Base-by-base conservation (phyloP, 768 basidiomycete species). In the Postia placenta region DNA sequence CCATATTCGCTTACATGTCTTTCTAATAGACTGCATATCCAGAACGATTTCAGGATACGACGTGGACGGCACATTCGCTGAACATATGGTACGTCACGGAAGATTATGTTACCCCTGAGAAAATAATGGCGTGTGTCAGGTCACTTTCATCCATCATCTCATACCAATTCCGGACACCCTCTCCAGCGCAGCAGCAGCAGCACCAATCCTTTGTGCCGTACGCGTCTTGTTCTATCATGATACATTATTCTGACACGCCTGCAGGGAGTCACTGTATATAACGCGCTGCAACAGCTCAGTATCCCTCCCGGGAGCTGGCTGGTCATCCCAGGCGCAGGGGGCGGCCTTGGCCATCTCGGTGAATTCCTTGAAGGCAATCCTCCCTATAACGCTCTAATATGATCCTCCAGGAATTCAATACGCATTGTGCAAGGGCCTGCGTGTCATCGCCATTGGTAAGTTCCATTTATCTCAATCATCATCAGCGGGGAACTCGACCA, bases 251-350 rank as follows among this genome's bases (percentile, higher is more conserved):
- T 17, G n/a, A 28, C 26, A 26, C 9, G 14, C 42, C 15, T 11
- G 24, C 26, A 83, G 81, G 86, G 85, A 35, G 72, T 92, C 5
- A 92, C 90, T 1, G 85, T 86, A 1, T 92, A 88, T 57, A 81
- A 85, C 49, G 90, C 87, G 0, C 65, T 92, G 52, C 91, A 90
- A 62, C 20, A 91, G 62, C 30, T 83, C 60, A 67, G 75, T 45
- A 75, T 78, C 5, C 70, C 63, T 17, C 72, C 78, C 1, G 85
- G 87, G 19, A 77, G 92, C 43, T 86, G 79, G 45, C 83, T 80
- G 15, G 66, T 90, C 39, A 78, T 83, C 6, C 85, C 85, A 26
- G 85, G 85, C 3, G 85, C 85, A 2, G 84, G 84, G 45, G 30
- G 30, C 15, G 87, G 87, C 6, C 79, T 90, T 20, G 88, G 88